Percentiles rank a stretch among this genome's conserved stretches.
Evolutionary conservation across 148 eudicot species (phyloP).

Genomic region (Vaccinium macrocarpon): DNA sequence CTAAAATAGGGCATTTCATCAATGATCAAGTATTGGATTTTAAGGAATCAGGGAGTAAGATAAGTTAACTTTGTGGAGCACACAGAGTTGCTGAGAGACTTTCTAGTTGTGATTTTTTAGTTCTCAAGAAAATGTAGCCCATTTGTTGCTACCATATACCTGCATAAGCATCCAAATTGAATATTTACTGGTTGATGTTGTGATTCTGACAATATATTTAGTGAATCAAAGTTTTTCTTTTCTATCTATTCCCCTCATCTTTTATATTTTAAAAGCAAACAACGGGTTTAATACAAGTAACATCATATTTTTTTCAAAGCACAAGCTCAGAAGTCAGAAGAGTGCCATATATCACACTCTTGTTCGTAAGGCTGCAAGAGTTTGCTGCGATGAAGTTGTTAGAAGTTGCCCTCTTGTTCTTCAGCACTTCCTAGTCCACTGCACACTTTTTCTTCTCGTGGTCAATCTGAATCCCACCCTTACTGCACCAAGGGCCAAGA

Average conservation of each 20-base stretch:
- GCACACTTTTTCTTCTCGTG: background rate
- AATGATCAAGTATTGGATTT: background rate
- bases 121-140: background rate
- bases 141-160: background rate
- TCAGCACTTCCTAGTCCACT: constrained; percentile 9
- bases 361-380: background rate
- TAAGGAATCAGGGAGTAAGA: background rate
- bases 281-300: background rate
- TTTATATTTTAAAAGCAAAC: background rate
- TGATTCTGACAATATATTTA: background rate
- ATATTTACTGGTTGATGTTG: background rate
- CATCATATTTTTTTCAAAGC: background rate
- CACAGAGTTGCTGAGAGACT: background rate
- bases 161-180: background rate
- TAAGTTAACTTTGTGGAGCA: background rate
- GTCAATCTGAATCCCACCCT: constrained; percentile 8
- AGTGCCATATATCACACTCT: background rate
- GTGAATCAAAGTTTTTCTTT: background rate
- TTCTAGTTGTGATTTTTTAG: background rate
- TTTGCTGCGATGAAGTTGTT: background rate
- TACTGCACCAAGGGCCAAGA: constrained; percentile 1
- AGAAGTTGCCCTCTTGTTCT: background rate
- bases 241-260: background rate
- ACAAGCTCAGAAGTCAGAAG: background rate
- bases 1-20: background rate